A percentile compares a stretch with the other conserved stretches of the same genome.
These are phyloP conservation scores for Aegilops longissima DNA, from an alignment of 176 grass and related monocot species.

Conservation along the genomic window DNA sequence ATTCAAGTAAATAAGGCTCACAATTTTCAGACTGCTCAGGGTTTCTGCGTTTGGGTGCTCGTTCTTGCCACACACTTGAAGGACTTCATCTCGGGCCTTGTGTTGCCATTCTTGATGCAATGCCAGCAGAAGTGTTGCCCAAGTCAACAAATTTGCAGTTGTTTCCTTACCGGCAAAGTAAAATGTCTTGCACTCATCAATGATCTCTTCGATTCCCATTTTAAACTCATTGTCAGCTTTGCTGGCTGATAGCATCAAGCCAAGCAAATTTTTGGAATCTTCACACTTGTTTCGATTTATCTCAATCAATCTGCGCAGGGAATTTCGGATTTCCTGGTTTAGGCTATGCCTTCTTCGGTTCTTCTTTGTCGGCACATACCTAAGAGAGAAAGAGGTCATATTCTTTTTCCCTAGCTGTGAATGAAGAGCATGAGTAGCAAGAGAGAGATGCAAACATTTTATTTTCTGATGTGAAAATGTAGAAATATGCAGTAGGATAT, in stretches of 20 bases:
- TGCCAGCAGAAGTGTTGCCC: slow-evolving; percentile 70
- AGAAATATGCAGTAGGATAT: background rate
- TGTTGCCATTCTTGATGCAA: slow-evolving; percentile 78
- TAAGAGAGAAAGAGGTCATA: slow-evolving; percentile 19
- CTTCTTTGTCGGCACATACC: slow-evolving; percentile 83
- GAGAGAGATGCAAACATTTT: background rate
- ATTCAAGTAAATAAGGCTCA: slow-evolving; percentile 29
- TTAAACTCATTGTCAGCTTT: slow-evolving; percentile 43
- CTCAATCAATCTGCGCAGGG: slow-evolving; percentile 58
- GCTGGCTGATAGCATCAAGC: slow-evolving; percentile 66
- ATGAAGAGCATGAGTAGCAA: background rate
- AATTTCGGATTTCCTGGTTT: slow-evolving; percentile 54
- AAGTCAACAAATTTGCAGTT: slow-evolving; percentile 74
- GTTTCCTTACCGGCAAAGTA: slow-evolving; percentile 88
- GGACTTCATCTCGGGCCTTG: slow-evolving; percentile 60
- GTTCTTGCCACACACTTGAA: slow-evolving; percentile 45
- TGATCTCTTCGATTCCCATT: slow-evolving; percentile 87
- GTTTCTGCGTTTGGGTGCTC: slow-evolving; percentile 41
- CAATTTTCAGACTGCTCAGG: slow-evolving; percentile 63
- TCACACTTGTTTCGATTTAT: slow-evolving; percentile 57
- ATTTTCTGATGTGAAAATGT: background rate
- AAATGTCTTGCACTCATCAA: slow-evolving; percentile 84
- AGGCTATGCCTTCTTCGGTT: slow-evolving; percentile 53
- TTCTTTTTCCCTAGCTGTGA: background rate
- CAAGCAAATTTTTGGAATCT: slow-evolving; percentile 71